phyloP scores from a whole-genome alignment of 116 monocot genomes.

The Papilionanthe hybrid region DNA sequence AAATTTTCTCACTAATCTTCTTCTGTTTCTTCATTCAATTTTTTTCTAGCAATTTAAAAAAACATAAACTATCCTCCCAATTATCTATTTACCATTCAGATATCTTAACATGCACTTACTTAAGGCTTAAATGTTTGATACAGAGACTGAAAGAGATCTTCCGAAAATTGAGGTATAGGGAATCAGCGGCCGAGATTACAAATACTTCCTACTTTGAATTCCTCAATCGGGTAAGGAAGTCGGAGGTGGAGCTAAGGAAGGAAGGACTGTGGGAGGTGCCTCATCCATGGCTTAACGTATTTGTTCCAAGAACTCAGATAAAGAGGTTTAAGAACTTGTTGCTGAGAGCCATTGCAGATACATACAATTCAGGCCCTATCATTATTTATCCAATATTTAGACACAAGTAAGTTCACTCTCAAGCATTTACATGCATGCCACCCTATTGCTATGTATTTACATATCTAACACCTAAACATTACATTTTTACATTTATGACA shows the following conservation, averaged over 20 bases:
- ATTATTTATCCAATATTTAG: constrained; percentile 36
- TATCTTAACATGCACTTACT: too few relatives aligned
- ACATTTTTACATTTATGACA: too few relatives aligned
- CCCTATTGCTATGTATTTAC: too few relatives aligned
- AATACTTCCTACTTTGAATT: constrained; percentile 32
- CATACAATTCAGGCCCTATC: constrained; percentile 19
- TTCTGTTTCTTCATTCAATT: too few relatives aligned
- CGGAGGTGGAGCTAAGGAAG: constrained; percentile 24
- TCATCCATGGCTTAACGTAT: constrained; percentile 58
- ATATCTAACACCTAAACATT: too few relatives aligned
- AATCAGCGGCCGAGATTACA: not conserved
- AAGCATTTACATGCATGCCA: too few relatives aligned
- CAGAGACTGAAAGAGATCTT: constrained; percentile 9
- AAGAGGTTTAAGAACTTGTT: constrained; percentile 16
- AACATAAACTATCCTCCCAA: too few relatives aligned
- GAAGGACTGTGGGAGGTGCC: constrained; percentile 52
- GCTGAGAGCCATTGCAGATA: constrained; percentile 19
- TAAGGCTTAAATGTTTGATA: too few relatives aligned
- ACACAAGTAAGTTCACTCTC: constrained; percentile 15
- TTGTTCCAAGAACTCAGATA: constrained; percentile 39
- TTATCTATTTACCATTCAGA: too few relatives aligned
- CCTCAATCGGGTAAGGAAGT: constrained; percentile 36
- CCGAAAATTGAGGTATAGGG: constrained; percentile 3
- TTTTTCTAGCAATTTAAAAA: too few relatives aligned
- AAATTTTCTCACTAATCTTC: too few relatives aligned